Evolutionary conservation across 495 filamentous ascomycete genomes (phyloP).

Genomic region (Penicillium ucsense): DNA sequence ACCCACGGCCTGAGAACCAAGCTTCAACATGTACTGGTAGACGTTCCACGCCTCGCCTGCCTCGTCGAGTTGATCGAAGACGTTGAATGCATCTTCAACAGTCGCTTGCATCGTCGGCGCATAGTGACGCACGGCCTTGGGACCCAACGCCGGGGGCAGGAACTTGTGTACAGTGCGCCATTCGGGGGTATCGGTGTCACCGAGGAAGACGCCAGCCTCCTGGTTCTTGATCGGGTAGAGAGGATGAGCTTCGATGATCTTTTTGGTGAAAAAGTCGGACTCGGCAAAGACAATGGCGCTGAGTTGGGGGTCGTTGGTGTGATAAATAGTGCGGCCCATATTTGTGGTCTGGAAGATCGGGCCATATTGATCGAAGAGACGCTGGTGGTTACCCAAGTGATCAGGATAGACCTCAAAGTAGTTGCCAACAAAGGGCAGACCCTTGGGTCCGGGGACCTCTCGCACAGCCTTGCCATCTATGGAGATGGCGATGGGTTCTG

Average conservation of each 20-base stretch:
- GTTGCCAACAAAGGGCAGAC: constrained; percentile 40
- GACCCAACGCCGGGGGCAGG: constrained; percentile 40
- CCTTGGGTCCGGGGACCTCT: constrained; percentile 33
- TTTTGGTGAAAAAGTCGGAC: constrained; percentile 41
- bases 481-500: constrained; percentile 20
- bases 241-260: constrained; percentile 39
- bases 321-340: constrained; percentile 39
- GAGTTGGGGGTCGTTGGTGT: constrained; percentile 39
- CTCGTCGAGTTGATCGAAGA: constrained; percentile 43
- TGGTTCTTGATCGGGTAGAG: constrained; percentile 32
- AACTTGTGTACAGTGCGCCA: constrained; percentile 44
- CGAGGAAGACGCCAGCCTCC: constrained; percentile 38
- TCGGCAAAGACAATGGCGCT: constrained; percentile 32
- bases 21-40: constrained; percentile 49
- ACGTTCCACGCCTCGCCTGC: constrained; percentile 42
- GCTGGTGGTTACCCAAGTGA: constrained; percentile 46
- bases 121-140: constrained; percentile 46
- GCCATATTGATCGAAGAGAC: constrained; percentile 44
- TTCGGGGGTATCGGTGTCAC: constrained; percentile 38
- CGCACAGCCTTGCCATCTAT: constrained; percentile 32
- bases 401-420: constrained; percentile 48
- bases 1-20: constrained; percentile 40
- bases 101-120: constrained; percentile 41
- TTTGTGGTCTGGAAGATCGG: constrained; percentile 44
- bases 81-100: constrained; percentile 29